A percentile compares a stretch with the other conserved stretches of the same genome.
Evolutionary conservation across 352 stramenopile genomes (phyloP).

Genomic region (Lagenidium giganteum): DNA sequence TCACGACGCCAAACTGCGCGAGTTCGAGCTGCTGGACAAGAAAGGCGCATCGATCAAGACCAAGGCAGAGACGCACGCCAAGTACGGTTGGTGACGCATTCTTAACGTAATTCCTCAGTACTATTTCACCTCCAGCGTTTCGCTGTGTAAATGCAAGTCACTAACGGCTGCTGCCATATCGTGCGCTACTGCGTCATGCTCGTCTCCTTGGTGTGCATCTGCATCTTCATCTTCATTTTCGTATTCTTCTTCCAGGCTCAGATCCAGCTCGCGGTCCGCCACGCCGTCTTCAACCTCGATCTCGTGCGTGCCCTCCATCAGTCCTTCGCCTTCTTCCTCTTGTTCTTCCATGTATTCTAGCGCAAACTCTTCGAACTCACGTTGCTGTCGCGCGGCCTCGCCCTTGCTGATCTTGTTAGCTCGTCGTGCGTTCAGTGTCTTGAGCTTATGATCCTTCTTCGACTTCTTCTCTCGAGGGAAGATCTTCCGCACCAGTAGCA

Average conservation of each 20-base stretch:
- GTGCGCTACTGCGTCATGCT: slow-evolving; percentile 20
- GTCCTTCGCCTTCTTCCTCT: slow-evolving; percentile 25
- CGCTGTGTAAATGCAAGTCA: no score
- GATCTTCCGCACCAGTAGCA: slow-evolving; percentile 74
- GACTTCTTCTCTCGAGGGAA: slow-evolving; percentile 33
- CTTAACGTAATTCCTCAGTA: no score
- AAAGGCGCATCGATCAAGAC: slow-evolving; percentile 44
- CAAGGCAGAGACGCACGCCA: slow-evolving; percentile 60
- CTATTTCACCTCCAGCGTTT: no score
- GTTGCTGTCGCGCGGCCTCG: slow-evolving; percentile 36
- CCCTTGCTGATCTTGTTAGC: slow-evolving; percentile 44
- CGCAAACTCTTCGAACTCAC: slow-evolving; percentile 56
- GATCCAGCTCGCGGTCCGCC: no score
- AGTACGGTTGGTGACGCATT: slow-evolving; percentile 64
- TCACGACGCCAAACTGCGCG: slow-evolving; percentile 52
- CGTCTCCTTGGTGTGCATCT: slow-evolving; percentile 7
- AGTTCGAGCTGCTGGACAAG: slow-evolving; percentile 55
- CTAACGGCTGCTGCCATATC: slow-evolving; percentile 3
- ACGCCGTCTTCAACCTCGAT: slow-evolving; percentile 12
- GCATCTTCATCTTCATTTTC: slow-evolving; percentile 13
- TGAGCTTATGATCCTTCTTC: slow-evolving; percentile 39
- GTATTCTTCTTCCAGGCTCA: no score
- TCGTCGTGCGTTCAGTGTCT: slow-evolving; percentile 34
- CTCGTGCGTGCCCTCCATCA: slow-evolving; percentile 17
- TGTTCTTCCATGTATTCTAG: slow-evolving; percentile 58